Conservation (phyloP, 495 filamentous ascomycete species). For the Penicillium ucsense region DNA sequence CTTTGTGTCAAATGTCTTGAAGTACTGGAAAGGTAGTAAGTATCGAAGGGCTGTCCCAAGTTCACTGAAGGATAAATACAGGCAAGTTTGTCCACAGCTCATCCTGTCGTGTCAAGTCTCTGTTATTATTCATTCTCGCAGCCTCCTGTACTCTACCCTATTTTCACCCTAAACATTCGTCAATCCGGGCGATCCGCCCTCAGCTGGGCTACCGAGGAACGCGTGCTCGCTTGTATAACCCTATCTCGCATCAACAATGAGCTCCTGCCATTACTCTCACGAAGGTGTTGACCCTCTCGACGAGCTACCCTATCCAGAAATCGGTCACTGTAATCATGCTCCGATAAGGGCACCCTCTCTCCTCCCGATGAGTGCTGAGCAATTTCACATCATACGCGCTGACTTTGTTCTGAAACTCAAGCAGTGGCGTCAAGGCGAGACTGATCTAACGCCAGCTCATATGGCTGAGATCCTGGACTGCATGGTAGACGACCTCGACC, state of each 20-base stretch:
- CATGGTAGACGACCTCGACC: neutral
- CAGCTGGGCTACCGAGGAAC: no score
- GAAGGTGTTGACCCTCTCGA: neutral
- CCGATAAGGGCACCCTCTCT: neutral
- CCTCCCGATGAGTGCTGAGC: neutral
- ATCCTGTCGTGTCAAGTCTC: no score
- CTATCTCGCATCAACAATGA: neutral
- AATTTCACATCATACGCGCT: neutral
- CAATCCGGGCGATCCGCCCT: no score
- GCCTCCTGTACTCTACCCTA: no score
- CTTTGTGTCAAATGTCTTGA: no score
- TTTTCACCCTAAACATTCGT: no score
- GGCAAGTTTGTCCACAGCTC: no score
- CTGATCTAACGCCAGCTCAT: neutral
- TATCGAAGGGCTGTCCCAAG: no score
- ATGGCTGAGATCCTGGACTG: constrained; percentile 2
- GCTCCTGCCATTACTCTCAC: neutral
- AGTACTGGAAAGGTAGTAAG: no score
- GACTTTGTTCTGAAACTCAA: neutral
- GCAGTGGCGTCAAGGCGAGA: neutral
- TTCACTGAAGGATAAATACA: no score
- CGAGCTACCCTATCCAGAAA: neutral
- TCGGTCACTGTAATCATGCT: neutral
- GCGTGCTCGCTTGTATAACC: no score
- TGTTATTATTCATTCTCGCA: no score